A percentile compares a stretch with the other conserved stretches of the same genome.
Evolutionary conservation across 2,329 filamentous ascomycete genomes (phyloP).

Genomic region (Sporothrix luriei): DNA sequence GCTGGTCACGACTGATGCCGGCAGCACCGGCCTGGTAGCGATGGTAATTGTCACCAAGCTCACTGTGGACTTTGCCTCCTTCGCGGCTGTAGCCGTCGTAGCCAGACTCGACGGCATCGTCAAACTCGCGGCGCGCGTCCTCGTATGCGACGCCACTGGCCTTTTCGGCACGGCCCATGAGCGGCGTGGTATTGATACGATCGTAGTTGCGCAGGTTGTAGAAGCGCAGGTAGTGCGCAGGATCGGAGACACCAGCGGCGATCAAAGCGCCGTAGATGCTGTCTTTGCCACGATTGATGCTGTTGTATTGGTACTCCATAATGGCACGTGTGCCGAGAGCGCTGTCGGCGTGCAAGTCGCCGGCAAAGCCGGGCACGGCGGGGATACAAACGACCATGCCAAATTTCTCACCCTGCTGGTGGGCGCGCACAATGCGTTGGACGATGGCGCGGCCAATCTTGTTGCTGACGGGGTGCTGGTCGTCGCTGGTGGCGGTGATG

Average conservation of each 20-base stretch:
- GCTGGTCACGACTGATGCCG: conserved; percentile 38
- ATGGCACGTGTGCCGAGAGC: conserved; percentile 78
- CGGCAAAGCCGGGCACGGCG: conserved; percentile 78
- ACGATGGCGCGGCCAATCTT: conserved; percentile 78
- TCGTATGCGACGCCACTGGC: conserved; percentile 69
- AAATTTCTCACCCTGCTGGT: conserved; percentile 66
- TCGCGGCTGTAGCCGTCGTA: conserved; percentile 45
- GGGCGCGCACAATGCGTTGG: conserved; percentile 72
- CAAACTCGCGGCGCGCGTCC: conserved; percentile 63
- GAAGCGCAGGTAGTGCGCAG: conserved; percentile 74
- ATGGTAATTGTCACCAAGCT: conserved; percentile 57
- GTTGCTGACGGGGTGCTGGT: conserved; percentile 73
- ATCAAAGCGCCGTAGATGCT: conserved; percentile 74
- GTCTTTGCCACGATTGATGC: conserved; percentile 74
- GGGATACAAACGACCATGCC: conserved; percentile 78
- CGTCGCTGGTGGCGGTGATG: conserved; percentile 74
- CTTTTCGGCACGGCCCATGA: conserved; percentile 63
- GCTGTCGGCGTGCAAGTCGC: conserved; percentile 72
- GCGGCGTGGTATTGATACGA: conserved; percentile 70
- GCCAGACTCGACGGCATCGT: conserved; percentile 57
- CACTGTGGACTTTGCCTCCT: conserved; percentile 37
- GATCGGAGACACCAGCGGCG: conserved; percentile 66
- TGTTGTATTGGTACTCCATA: conserved; percentile 85
- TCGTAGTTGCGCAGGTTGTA: conserved; percentile 86
- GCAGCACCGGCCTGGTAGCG: conserved; percentile 72